phyloP scores from a whole-genome alignment of 2,329 filamentous ascomycete species.

The Microsporum ferrugineum region DNA sequence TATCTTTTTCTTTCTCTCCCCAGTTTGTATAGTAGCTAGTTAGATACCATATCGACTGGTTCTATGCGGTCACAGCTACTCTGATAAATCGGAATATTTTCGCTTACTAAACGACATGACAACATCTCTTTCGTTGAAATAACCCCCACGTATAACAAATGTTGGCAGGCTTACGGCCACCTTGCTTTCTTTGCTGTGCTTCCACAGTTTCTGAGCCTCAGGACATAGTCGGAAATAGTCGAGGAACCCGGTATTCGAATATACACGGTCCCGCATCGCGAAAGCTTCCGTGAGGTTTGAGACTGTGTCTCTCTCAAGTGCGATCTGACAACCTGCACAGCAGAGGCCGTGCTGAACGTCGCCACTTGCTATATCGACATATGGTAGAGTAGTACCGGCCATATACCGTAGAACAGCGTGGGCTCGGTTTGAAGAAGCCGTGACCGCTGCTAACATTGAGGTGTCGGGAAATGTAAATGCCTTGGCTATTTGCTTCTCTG shows the following conservation, averaged over 20 bases:
- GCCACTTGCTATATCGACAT: conserved; percentile 2
- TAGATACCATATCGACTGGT: not conserved
- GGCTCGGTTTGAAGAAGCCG: not conserved
- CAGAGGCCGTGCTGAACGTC: conserved; percentile 3
- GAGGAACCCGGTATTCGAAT: conserved; percentile 4
- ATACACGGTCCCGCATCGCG: not conserved
- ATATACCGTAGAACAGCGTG: conserved; percentile 4
- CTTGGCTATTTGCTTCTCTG: not conserved
- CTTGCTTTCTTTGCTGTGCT: conserved; percentile 7
- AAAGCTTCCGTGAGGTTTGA: not conserved
- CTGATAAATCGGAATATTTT: not conserved
- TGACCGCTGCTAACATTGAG: not conserved
- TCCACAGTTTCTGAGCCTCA: conserved; percentile 8
- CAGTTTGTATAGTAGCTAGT: not conserved
- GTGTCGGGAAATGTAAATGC: not conserved
- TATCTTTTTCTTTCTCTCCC: not conserved
- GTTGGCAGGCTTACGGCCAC: not conserved
- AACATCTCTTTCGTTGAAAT: not conserved
- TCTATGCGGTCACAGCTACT: not conserved
- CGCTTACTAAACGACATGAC: not conserved
- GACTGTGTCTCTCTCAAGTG: not conserved
- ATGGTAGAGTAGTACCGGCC: conserved; percentile 6
- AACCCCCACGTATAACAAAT: not conserved
- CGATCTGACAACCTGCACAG: conserved; percentile 7
- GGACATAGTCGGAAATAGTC: conserved; percentile 5